Conservation (phyloP, 371 early-diverging fungal genomes). For the Zychaea mexicana region DNA sequence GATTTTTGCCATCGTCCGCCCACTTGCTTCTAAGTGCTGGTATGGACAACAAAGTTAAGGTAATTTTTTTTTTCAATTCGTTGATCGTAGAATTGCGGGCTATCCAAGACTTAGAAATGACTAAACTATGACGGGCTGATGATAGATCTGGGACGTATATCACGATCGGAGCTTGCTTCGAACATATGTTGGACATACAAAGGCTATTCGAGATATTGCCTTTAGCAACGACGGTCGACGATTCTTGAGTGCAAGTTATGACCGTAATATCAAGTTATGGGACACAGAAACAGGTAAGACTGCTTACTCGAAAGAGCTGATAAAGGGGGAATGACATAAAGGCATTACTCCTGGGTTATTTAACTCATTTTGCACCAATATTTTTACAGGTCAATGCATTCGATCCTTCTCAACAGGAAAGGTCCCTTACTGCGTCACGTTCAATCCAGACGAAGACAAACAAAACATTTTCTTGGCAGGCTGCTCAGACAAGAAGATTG, state of each 20-base stretch:
- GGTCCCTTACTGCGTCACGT: slow-evolving; percentile 87
- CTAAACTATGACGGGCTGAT: no score
- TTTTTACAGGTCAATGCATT: slow-evolving; percentile 88
- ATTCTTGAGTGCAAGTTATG: slow-evolving; percentile 91
- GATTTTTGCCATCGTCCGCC: slow-evolving; percentile 88
- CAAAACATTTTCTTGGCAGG: slow-evolving; percentile 89
- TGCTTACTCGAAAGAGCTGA: no score
- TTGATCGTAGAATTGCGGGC: no score
- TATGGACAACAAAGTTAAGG: slow-evolving; percentile 94
- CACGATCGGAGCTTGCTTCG: slow-evolving; percentile 83
- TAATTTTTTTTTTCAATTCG: slow-evolving; percentile 24
- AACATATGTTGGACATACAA: slow-evolving; percentile 89
- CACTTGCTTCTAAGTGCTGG: slow-evolving; percentile 90
- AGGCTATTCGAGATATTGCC: slow-evolving; percentile 91
- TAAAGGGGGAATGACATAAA: slow-evolving; percentile 6
- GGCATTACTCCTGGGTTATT: no score
- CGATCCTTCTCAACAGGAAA: slow-evolving; percentile 76
- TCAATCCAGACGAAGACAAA: slow-evolving; percentile 88
- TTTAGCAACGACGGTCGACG: slow-evolving; percentile 85
- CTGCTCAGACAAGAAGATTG: slow-evolving; percentile 91
- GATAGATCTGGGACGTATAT: slow-evolving; percentile 93
- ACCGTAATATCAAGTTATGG: slow-evolving; percentile 93
- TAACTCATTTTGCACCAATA: no score
- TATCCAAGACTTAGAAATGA: no score
- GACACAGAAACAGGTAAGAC: slow-evolving; percentile 92